phyloP scores from a whole-genome alignment of 208 protist genomes.

The Acanthamoeba royreba region DNA sequence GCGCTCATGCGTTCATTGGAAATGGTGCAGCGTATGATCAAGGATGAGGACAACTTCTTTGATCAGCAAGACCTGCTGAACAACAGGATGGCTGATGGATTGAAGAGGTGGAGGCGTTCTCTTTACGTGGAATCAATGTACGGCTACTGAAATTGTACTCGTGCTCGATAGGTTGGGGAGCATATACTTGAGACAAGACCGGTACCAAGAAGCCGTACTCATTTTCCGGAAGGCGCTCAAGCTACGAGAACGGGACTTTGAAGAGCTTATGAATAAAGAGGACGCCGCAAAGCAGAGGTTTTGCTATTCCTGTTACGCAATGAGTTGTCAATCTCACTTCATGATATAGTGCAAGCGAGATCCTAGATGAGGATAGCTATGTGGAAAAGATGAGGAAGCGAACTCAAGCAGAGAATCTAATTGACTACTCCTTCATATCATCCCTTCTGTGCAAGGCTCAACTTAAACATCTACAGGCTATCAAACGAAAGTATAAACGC shows the following conservation, averaged over 20 bases:
- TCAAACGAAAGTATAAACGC: background rate
- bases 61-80: background rate
- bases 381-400: background rate
- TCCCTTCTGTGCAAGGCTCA: background rate
- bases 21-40: background rate
- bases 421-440: background rate
- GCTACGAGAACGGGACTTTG: background rate
- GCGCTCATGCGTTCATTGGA: background rate
- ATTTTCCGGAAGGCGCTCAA: background rate
- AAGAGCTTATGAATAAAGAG: too few species aligned
- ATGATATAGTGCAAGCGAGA: too few species aligned
- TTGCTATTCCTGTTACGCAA: background rate
- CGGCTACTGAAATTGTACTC: background rate
- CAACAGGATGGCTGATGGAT: background rate
- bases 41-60: background rate
- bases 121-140: too few species aligned
- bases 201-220: background rate
- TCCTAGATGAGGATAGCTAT: too few species aligned
- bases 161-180: background rate
- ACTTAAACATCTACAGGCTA: background rate
- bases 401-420: background rate
- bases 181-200: background rate
- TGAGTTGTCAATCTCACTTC: too few species aligned
- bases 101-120: background rate
- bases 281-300: too few species aligned